Conservation (phyloP, 148 eudicot genomes). For the Pouteria glomerata region DNA sequence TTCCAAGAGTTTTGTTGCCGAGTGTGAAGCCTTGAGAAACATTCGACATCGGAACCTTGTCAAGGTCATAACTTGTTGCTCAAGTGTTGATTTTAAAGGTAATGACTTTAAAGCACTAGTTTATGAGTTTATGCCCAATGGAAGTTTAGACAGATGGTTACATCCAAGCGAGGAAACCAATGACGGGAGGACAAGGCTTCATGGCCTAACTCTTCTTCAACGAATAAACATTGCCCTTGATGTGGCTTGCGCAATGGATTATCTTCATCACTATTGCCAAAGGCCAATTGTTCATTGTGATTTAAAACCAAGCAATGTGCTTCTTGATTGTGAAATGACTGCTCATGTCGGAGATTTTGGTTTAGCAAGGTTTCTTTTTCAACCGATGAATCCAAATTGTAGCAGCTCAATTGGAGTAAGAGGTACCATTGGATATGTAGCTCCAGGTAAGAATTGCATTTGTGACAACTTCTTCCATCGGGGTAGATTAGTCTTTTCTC, state of each 20-base stretch:
- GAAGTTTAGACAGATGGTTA: conserved; percentile 8
- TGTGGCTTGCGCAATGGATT: conserved; percentile 12
- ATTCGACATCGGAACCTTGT: conserved; percentile 14
- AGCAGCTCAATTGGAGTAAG: not conserved
- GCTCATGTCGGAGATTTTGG: conserved; percentile 14
- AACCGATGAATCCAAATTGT: not conserved
- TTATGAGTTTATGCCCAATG: conserved; percentile 11
- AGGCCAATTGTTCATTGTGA: conserved; percentile 12
- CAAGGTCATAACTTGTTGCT: conserved; percentile 3
- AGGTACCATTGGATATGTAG: conserved; percentile 11
- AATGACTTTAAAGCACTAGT: conserved; percentile 12
- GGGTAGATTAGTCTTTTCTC: too few relatives aligned
- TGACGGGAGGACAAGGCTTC: not conserved
- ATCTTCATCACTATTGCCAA: conserved; percentile 9
- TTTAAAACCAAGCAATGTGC: conserved; percentile 15
- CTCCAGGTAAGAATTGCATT: conserved; percentile 19
- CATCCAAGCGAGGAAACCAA: not conserved
- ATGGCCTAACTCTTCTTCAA: not conserved
- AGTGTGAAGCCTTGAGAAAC: conserved; percentile 14
- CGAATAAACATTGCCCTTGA: conserved; percentile 12
- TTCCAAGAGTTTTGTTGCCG: conserved; percentile 6
- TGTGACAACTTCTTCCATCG: too few relatives aligned
- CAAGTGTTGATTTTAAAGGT: conserved; percentile 4
- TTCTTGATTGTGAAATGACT: conserved; percentile 10
- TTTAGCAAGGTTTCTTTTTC: not conserved